Evolutionary conservation across 768 basidiomycete species (phyloP).

Genomic region (Boletus patriciae): DNA sequence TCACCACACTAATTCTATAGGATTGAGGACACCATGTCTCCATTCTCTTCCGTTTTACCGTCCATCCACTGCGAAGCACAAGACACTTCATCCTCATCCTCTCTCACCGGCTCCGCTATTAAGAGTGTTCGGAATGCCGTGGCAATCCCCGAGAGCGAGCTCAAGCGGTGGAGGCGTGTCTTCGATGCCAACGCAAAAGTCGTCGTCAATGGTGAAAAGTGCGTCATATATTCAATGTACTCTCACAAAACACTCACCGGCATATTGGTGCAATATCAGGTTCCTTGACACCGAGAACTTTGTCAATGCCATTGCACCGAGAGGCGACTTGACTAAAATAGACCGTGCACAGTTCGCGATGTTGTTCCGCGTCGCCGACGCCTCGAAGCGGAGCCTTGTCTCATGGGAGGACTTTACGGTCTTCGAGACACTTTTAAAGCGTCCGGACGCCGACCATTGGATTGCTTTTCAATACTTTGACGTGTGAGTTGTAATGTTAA

Average conservation of each 20-base stretch:
- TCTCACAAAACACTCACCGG: conserved; percentile 21
- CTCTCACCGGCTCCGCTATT: conserved; percentile 54
- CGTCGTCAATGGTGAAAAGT: conserved; percentile 79
- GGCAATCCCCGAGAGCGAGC: conserved; percentile 74
- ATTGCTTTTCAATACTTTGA: conserved; percentile 97
- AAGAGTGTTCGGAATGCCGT: conserved; percentile 68
- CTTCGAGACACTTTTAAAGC: conserved; percentile 90
- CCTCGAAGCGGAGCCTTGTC: conserved; percentile 69
- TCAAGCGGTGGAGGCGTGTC: conserved; percentile 83
- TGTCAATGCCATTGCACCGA: conserved; percentile 92
- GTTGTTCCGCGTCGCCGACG: conserved; percentile 87
- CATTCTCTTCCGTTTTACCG: conserved; percentile 44
- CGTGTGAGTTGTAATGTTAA: conserved; percentile 57
- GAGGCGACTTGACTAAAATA: conserved; percentile 81
- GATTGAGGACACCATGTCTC: conserved; percentile 35
- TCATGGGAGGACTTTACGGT: conserved; percentile 96
- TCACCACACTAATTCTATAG: conserved; percentile 33
- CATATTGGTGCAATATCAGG: conserved; percentile 42
- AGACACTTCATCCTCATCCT: conserved; percentile 39
- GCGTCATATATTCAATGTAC: conserved; percentile 32
- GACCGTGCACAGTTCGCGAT: conserved; percentile 86
- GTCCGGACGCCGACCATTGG: conserved; percentile 96
- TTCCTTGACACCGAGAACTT: conserved; percentile 87
- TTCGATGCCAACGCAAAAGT: conserved; percentile 83
- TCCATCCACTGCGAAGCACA: conserved; percentile 56